Base-by-base conservation (phyloP, 176 grass and related monocot species). In the Aegilops tauschii region DNA sequence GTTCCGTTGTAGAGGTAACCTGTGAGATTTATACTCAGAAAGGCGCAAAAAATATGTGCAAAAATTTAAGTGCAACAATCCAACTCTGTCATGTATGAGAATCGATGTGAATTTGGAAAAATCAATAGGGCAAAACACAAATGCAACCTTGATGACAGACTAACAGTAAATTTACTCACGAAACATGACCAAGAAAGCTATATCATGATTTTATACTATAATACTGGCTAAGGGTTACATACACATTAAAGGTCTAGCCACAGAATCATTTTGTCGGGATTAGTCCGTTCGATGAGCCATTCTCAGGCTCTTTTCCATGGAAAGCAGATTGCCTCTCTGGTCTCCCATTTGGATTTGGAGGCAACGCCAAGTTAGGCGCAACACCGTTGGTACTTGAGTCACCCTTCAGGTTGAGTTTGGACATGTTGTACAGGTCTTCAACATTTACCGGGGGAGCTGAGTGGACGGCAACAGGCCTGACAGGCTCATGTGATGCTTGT, bases 251-350 rank as follows among this genome's bases (percentile, higher is more conserved):
- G 68, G 69, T 70, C 80, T 65, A 47, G 2, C 30, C 13, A 0
- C 72, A 25, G 45, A 82, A 47, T 80, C 73, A 83, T 75, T 90
- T 85, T 66, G 82, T 78, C 3, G 67, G 85, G 81, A 93, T 88
- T 29, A 82, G 59, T 75, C 29, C 75, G 2, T 87, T 87, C 9
- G 85, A 81, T 2, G 88, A 85, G 8, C 85, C 84, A 40, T 61
- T 40, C 2, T 69, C 3, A 64, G 69, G 62, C 37, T 62, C 83
- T 86, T 85, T 86, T 63, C 73, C 88, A 93, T 93, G 88, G 61
- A 93, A 93, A 86, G 92, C 92, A 76, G 88, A 93, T 88, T 80
- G 92, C 83, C 88, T 90, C 4, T 80, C 88, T 17, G 82, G 86
- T 70, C 66, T 31, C 10, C 86, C 85, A 76, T 83, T 78, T 17